Evolutionary conservation across 148 eudicot species (phyloP).

Genomic region (Linanthus parryae): DNA sequence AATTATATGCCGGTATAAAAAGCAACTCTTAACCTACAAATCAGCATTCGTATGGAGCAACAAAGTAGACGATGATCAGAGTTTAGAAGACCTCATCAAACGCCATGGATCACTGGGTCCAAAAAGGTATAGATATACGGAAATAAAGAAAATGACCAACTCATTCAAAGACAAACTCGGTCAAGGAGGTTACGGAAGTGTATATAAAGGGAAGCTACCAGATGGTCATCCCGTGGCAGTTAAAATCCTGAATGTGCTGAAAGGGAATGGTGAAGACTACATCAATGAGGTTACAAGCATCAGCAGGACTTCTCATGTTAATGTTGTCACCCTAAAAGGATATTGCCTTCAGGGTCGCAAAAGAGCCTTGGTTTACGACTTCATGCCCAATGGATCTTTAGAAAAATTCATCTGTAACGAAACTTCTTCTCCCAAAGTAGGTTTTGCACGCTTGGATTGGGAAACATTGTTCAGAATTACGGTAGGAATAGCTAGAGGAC

Average conservation of each 20-base stretch:
- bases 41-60: no score
- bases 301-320: neutral
- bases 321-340: constrained; percentile 3
- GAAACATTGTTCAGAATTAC: neutral
- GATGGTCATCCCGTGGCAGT: constrained; percentile 4
- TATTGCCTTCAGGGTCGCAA: neutral
- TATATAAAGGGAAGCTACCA: constrained; percentile 1
- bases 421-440: no score
- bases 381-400: constrained; percentile 1
- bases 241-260: neutral
- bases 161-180: constrained; percentile 3
- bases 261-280: constrained; percentile 2
- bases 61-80: neutral
- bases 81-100: neutral
- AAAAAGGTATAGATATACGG: neutral
- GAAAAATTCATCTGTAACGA: constrained; percentile 3
- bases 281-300: constrained; percentile 4
- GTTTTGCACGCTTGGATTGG: neutral
- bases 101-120: neutral
- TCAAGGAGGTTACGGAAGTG: constrained; percentile 1
- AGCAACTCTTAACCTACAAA: no score
- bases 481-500: neutral
- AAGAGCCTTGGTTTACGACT: constrained; percentile 1
- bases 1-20: no score
- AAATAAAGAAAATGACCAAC: neutral